A percentile compares a stretch with the other conserved stretches of the same genome.
Conservation (phyloP, 225 moss, liverwort and hornwort genomes). For the Ulota crispa region DNA sequence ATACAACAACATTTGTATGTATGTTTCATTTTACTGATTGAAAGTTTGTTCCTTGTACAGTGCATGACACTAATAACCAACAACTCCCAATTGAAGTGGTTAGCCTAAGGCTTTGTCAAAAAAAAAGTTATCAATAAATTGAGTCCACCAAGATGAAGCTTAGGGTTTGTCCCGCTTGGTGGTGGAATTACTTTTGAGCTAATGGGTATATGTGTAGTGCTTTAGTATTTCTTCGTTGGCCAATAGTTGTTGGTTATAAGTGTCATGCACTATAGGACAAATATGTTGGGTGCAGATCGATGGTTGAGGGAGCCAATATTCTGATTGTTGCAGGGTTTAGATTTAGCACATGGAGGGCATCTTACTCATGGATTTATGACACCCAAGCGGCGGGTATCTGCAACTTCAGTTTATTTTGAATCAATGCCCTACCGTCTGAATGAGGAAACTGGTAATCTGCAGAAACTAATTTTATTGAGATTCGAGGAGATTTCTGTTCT, state of each 20-base stretch:
- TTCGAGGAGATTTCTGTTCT: not conserved
- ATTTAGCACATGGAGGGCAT: constrained; percentile 87
- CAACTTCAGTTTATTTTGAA: constrained; percentile 88
- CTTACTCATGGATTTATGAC: constrained; percentile 89
- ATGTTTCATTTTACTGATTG: not conserved
- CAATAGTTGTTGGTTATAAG: too few species aligned
- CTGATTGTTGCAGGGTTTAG: constrained; percentile 63
- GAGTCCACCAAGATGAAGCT: too few species aligned
- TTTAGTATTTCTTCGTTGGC: too few species aligned
- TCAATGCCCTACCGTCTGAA: constrained; percentile 91
- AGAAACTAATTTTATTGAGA: not conserved
- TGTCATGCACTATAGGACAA: too few species aligned
- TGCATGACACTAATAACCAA: too few species aligned
- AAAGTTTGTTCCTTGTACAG: not conserved
- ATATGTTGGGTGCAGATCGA: not conserved
- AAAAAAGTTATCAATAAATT: too few species aligned
- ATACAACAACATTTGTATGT: not conserved
- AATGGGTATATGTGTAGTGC: too few species aligned
- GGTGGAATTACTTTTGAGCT: too few species aligned
- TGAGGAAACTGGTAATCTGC: constrained; percentile 61
- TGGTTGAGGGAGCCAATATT: not conserved
- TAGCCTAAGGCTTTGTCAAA: too few species aligned
- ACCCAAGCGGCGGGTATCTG: constrained; percentile 83
- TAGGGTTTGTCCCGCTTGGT: too few species aligned
- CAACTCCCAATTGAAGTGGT: too few species aligned